A percentile compares a stretch with the other conserved stretches of the same genome.
phyloP scores from a whole-genome alignment of 1,139 yeast species.

The Zygoascus meyerae region DNA sequence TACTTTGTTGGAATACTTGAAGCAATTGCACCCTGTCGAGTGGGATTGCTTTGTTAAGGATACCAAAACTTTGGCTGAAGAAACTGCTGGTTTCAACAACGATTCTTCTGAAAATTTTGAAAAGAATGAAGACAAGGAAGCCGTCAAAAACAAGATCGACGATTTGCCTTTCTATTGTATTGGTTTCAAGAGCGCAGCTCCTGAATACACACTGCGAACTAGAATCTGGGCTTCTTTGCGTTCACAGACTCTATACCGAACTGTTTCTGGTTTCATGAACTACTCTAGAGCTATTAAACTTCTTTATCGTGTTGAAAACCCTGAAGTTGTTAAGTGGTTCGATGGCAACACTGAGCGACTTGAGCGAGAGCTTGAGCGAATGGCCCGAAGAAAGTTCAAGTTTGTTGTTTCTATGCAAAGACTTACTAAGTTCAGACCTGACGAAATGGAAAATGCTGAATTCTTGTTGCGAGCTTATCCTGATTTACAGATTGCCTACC shows the following conservation, averaged over 20 bases:
- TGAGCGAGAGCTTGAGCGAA: slow-evolving; percentile 85
- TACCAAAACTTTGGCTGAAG: slow-evolving; percentile 15
- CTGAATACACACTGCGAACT: slow-evolving; percentile 59
- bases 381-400: slow-evolving; percentile 64
- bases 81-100: slow-evolving; percentile 24
- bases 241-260: slow-evolving; percentile 71
- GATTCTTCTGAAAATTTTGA: slow-evolving; percentile 39
- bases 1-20: slow-evolving; percentile 67
- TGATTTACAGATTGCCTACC: slow-evolving; percentile 50
- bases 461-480: slow-evolving; percentile 59
- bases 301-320: slow-evolving; percentile 68
- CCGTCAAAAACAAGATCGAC: slow-evolving; percentile 15
- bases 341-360: slow-evolving; percentile 96
- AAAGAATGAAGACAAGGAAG: slow-evolving; percentile 41
- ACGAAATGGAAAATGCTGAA: slow-evolving; percentile 52
- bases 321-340: slow-evolving; percentile 95
- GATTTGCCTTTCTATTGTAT: slow-evolving; percentile 66
- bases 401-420: slow-evolving; percentile 70
- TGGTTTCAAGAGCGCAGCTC: slow-evolving; percentile 62
- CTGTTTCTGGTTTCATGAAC: slow-evolving; percentile 71
- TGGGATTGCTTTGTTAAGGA: slow-evolving; percentile 67
- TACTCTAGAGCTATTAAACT: slow-evolving; percentile 52
- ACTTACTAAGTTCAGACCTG: slow-evolving; percentile 44
- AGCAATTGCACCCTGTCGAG: slow-evolving; percentile 60
- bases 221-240: slow-evolving; percentile 79